phyloP scores from a whole-genome alignment of 768 basidiomycete species.

The Piloderma croceum region DNA sequence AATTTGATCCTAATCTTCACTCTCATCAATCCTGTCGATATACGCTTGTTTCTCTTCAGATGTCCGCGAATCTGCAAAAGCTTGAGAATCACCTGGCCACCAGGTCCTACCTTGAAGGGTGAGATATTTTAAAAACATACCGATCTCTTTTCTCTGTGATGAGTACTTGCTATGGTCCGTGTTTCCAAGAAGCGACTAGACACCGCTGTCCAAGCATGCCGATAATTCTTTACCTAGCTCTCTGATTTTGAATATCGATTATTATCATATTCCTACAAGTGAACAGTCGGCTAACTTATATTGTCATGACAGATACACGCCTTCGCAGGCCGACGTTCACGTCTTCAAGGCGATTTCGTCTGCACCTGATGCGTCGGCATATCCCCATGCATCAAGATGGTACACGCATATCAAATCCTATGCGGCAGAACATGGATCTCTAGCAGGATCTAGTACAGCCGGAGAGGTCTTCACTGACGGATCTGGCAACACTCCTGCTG shows the following conservation, averaged over 20 bases:
- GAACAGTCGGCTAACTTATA: too few relatives aligned
- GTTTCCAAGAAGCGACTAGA: slow-evolving; percentile 95
- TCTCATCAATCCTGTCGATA: slow-evolving; percentile 24
- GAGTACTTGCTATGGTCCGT: slow-evolving; percentile 90
- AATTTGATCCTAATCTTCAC: slow-evolving; percentile 16
- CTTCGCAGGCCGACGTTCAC: slow-evolving; percentile 90
- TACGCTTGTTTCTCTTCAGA: slow-evolving; percentile 25
- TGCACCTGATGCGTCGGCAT: slow-evolving; percentile 56
- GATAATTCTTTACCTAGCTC: slow-evolving; percentile 64
- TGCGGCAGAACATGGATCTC: slow-evolving; percentile 64
- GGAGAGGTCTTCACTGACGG: slow-evolving; percentile 65
- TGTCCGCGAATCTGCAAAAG: slow-evolving; percentile 63
- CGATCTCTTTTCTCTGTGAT: slow-evolving; percentile 48
- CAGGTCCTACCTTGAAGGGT: slow-evolving; percentile 92
- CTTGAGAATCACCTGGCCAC: slow-evolving; percentile 85
- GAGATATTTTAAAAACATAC: too few relatives aligned
- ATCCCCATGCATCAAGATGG: slow-evolving; percentile 83
- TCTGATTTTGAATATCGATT: slow-evolving; percentile 49
- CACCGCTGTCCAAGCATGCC: slow-evolving; percentile 76
- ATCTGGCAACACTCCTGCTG: slow-evolving; percentile 39
- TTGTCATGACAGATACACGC: slow-evolving; percentile 58
- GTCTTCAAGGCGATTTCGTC: slow-evolving; percentile 79
- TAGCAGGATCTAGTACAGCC: slow-evolving; percentile 83
- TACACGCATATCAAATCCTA: slow-evolving; percentile 92
- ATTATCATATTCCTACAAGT: background rate